Evolutionary conservation across 306 rosid species (phyloP).

Genomic region (Quercus aquifolioides): DNA sequence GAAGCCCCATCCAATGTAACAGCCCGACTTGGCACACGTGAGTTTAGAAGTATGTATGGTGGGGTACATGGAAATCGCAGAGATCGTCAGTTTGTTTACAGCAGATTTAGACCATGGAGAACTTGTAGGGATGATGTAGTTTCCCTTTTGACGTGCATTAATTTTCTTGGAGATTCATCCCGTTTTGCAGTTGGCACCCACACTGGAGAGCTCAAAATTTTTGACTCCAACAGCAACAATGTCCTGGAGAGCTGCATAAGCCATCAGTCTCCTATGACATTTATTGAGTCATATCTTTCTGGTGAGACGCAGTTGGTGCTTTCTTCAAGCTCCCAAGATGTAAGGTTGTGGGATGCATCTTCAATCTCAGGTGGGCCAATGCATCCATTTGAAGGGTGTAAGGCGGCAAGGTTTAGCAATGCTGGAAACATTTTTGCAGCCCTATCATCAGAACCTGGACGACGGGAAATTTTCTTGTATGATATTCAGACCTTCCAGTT

Average conservation of each 20-base stretch:
- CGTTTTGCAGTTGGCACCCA: conserved; percentile 90
- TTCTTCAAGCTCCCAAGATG: conserved; percentile 87
- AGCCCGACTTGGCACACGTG: conserved; percentile 90
- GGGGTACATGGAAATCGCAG: conserved; percentile 93
- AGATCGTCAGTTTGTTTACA: conserved; percentile 94
- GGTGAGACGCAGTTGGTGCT: conserved; percentile 78
- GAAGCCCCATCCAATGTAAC: conserved; percentile 94
- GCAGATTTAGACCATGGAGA: conserved; percentile 96
- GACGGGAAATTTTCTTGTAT: conserved; percentile 77
- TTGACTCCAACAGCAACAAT: conserved; percentile 67
- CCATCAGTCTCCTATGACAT: conserved; percentile 85
- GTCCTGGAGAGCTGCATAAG: conserved; percentile 78
- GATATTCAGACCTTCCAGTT: conserved; percentile 67
- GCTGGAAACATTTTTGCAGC: conserved; percentile 79
- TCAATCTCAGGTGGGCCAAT: conserved; percentile 72
- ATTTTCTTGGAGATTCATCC: conserved; percentile 84
- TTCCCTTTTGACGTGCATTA: conserved; percentile 76
- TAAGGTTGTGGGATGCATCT: conserved; percentile 81
- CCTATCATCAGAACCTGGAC: conserved; percentile 60
- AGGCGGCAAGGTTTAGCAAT: conserved; percentile 91
- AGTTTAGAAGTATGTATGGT: conserved; percentile 69
- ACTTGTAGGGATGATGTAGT: conserved; percentile 90
- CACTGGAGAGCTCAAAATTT: conserved; percentile 81
- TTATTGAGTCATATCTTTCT: conserved; percentile 67
- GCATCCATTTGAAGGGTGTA: conserved; percentile 89